Evolutionary conservation across 1,139 yeast genomes (phyloP).

Genomic region (Lodderomyces beijingensis): DNA sequence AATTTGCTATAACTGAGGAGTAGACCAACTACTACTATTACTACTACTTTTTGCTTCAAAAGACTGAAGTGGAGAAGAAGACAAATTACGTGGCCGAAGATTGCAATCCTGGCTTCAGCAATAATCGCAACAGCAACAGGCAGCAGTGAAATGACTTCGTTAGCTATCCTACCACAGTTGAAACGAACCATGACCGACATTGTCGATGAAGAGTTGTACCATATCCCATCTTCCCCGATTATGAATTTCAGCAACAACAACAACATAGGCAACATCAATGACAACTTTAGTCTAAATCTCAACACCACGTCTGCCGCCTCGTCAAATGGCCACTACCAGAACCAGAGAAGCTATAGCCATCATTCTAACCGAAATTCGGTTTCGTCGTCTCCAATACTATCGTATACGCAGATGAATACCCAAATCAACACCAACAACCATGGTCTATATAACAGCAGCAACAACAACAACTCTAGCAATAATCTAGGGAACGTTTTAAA

Average conservation of each 20-base stretch:
- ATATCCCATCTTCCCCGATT: slow-evolving; percentile 32
- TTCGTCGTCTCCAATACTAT: slow-evolving; percentile 18
- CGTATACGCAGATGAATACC: slow-evolving; percentile 10
- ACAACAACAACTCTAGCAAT: slow-evolving; percentile 4
- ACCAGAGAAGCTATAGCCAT: slow-evolving; percentile 5
- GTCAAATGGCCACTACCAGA: slow-evolving; percentile 4
- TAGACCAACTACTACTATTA: too few relatives aligned
- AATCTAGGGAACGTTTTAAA: slow-evolving; percentile 25
- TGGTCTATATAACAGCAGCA: slow-evolving; percentile 1
- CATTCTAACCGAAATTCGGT: slow-evolving; percentile 11
- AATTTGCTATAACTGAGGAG: too few relatives aligned
- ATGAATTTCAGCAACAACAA: slow-evolving; percentile 1
- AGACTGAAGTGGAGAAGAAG: too few relatives aligned
- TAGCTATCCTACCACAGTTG: slow-evolving; percentile 42
- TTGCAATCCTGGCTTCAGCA: too few relatives aligned
- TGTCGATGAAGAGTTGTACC: slow-evolving; percentile 63
- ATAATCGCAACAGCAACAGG: not conserved
- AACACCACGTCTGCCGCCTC: not conserved
- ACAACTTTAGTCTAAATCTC: slow-evolving; percentile 3
- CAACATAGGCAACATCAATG: slow-evolving; percentile 3
- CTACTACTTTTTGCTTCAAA: too few relatives aligned
- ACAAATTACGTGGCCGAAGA: too few relatives aligned
- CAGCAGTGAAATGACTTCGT: slow-evolving; percentile 35
- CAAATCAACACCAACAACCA: slow-evolving; percentile 4
- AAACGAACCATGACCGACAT: slow-evolving; percentile 56